These are phyloP conservation scores for Paraphoma sp. DNA, from an alignment of 2,329 filamentous ascomycete species.

Conservation along the genomic window DNA sequence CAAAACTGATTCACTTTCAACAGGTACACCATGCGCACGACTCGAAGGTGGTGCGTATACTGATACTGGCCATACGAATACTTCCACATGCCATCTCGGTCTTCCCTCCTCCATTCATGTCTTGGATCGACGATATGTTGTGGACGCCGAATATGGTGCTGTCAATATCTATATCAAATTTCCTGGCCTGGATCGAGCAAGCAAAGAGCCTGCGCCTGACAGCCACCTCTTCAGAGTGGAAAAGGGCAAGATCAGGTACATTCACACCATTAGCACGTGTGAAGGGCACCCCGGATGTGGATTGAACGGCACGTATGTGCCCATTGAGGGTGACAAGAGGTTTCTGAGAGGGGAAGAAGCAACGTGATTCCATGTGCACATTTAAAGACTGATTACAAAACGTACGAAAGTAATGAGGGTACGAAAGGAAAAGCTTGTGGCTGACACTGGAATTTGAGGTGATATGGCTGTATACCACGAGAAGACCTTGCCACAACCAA, in stretches of 20 bases:
- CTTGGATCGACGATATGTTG: conserved; percentile 31
- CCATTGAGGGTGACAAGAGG: conserved; percentile 2
- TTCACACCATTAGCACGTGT: conserved; percentile 30
- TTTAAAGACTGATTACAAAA: background rate
- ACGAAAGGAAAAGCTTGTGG: too few relatives aligned
- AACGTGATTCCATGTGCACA: background rate
- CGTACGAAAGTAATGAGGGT: background rate
- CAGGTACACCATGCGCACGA: conserved; percentile 29
- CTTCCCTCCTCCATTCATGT: conserved; percentile 28
- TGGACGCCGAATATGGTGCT: conserved; percentile 32
- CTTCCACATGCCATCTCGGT: conserved; percentile 25
- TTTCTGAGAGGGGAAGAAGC: background rate
- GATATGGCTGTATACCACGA: too few relatives aligned
- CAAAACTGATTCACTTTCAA: background rate
- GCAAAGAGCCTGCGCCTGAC: conserved; percentile 22
- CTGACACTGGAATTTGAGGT: too few relatives aligned
- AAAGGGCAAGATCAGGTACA: conserved; percentile 28
- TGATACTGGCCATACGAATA: conserved; percentile 11
- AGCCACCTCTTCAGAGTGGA: conserved; percentile 35
- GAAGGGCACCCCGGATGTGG: conserved; percentile 27
- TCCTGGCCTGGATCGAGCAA: conserved; percentile 25
- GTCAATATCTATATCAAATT: conserved; percentile 33
- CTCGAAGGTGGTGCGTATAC: conserved; percentile 37
- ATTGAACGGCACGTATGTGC: conserved; percentile 19
- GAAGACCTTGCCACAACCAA: too few relatives aligned